These are phyloP conservation scores for Orbilia ellipsospora DNA, from an alignment of 2,329 filamentous ascomycete species.

Conservation along the genomic window DNA sequence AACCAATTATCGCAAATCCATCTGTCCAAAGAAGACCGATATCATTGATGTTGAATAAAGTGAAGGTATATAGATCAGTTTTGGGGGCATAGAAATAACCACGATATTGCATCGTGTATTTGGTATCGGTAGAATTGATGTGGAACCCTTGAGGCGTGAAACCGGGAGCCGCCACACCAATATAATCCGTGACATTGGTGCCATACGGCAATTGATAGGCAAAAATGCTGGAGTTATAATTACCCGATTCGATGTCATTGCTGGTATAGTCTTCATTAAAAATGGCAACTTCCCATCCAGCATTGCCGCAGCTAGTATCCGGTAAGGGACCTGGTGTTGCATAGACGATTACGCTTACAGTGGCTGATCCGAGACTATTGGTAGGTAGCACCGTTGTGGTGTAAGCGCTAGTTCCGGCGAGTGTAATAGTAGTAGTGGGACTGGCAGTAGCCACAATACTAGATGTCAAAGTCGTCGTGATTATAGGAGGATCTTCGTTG, in stretches of 20 bases:
- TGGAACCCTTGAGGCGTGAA: no score
- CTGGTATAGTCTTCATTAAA: neutral
- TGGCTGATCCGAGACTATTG: neutral
- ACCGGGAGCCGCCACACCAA: no score
- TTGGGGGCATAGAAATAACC: neutral
- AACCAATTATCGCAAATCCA: neutral
- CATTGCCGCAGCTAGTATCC: neutral
- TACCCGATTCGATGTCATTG: neutral
- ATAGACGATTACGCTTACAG: neutral
- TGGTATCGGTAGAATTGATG: neutral
- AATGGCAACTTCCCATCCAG: neutral
- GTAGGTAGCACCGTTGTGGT: neutral
- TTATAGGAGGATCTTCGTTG: no score
- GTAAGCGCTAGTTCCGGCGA: neutral
- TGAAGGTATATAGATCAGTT: neutral
- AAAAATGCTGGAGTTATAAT: neutral
- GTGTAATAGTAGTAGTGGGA: neutral
- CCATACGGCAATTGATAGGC: neutral
- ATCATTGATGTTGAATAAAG: neutral
- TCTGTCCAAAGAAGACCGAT: neutral
- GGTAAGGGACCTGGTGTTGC: neutral
- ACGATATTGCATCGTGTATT: no score
- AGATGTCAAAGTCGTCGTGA: no score
- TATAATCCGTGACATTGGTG: neutral
- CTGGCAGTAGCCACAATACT: no score